Base-by-base conservation (phyloP, 192 early-diverging fungal genomes). In the Backusella sp. region DNA sequence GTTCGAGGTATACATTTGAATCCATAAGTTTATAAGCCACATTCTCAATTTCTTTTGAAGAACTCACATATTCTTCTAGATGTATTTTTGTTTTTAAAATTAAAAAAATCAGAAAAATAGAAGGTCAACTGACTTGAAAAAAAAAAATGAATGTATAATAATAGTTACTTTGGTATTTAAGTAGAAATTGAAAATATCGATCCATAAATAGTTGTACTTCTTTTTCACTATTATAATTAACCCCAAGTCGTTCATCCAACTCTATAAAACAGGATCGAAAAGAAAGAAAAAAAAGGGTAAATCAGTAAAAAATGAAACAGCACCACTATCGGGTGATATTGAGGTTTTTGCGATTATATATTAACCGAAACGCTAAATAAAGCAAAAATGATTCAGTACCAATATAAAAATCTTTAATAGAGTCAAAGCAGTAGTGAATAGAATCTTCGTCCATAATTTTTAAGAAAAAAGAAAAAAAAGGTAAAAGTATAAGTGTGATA, bases 1-100 rank as follows among this genome's bases (percentile, higher is more conserved):
- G 66, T 19, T 68, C 66, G 32, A 68, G 66, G 14, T 35, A 68
- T 68, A 68, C 6, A 9, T 68, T 68, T 35, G 66, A 68, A 36
- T 68, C 66, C 28, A 68, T 32, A 26, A 68, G 32, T 68, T 36
- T 68, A 68, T 68, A 36, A 36, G 66, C 28, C 35, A 68, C 35
- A 4, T 3, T 36, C 5, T 32, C 28, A 17, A 68, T 32, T 68
- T 68, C 34, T n/a, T 68, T 36, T 21, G 35, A n/a, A 8, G 66
- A 68, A 35, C 35, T 32, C 32, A 68, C 35, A 36, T 35, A 68
- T 68, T 68, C 66, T 8, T 32, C 66, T 68, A 36, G 26, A 68
- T 32, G 6, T 14, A 26, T 23, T 66, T 30, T 66, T 66, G 32
- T 46, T 46, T 53, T 53, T 59, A 26, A 59, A 21, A 21, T 56